Percentiles rank a stretch among this genome's conserved stretches.
phyloP scores from a whole-genome alignment of 345 rosid species.

The Eucalyptus cladocalyx region DNA sequence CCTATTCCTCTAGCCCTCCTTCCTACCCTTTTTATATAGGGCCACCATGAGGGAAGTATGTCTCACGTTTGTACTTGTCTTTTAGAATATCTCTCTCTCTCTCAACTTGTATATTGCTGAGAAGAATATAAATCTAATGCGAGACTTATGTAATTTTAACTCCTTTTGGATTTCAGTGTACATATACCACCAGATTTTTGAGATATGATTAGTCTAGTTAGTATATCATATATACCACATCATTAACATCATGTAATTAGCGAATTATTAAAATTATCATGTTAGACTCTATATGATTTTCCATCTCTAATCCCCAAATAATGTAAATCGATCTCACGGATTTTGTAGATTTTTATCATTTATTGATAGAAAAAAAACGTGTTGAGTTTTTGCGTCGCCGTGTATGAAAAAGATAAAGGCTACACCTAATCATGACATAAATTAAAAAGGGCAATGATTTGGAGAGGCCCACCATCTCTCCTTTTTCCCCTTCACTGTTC shows the following conservation, averaged over 20 bases:
- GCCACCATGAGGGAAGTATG: slow-evolving; percentile 2
- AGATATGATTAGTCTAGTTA: background rate
- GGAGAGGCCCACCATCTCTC: background rate
- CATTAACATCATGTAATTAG: background rate
- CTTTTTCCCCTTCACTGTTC: background rate
- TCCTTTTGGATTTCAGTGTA: background rate
- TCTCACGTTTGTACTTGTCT: background rate
- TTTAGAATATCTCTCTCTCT: background rate
- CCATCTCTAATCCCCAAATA: background rate
- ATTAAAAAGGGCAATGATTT: background rate
- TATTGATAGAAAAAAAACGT: background rate
- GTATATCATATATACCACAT: background rate
- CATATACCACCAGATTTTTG: background rate
- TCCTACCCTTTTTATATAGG: slow-evolving; percentile 32
- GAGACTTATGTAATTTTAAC: background rate
- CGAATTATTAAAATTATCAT: background rate
- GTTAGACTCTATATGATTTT: background rate
- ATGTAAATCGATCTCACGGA: background rate
- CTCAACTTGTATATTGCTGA: background rate
- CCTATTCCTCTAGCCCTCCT: slow-evolving; percentile 17
- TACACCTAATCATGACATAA: background rate
- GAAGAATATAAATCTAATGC: background rate
- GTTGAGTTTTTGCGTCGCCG: background rate
- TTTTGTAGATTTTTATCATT: background rate
- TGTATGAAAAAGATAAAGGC: background rate